Base-by-base conservation (phyloP, 2,329 filamentous ascomycete genomes). In the Biscogniauxia mediterranea region DNA sequence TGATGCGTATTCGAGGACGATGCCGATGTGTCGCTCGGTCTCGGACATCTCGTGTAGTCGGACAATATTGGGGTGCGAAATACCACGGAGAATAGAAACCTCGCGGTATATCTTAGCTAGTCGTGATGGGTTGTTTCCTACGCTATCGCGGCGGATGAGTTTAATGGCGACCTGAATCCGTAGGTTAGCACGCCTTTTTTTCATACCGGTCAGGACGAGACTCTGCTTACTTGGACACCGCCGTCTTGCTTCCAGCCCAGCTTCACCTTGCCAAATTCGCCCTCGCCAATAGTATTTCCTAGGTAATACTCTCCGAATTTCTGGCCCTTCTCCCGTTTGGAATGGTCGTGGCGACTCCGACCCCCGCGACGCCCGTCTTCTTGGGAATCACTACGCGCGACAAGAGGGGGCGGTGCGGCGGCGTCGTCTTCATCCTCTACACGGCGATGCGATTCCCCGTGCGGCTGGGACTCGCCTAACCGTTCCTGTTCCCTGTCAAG, bases 231-330 rank as follows among this genome's bases (percentile, higher is more conserved):
- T 80, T 94, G 89, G 55, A 96, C 90, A 66, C 89, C 93, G 62
- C 93, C 93, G 76, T 96, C 93, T 74, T 92, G 91, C 77, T 97
- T 98, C 95, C 95, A 99, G 25, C 95, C 95, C 72, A 98, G 87
- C 77, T 97, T 98, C 70, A 99, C 95, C 75, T 99, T 99, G 67
- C 95, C 95, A 75, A 99, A 99, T 77, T 99, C 95, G 64, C 95
- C 95, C 80, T 99, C 95, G 55, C 95, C 95, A 55, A 99, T 89
- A 2, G 94, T 98, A 75, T 97, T 94, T 42, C 95, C 95, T 3
- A 99, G 84, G 63, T 96, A 92, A 76, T 98, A 99, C 65, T 97
- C 93, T 62, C 94, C 94, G 74, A 99, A 98, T 67, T 92, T 93
- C 51, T 90, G 93, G 66, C 90, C 87, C 79, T 96, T 97, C 69